phyloP scores from a whole-genome alignment of 2,329 filamentous ascomycete genomes.

The Pseudogymnoascus pannorum region DNA sequence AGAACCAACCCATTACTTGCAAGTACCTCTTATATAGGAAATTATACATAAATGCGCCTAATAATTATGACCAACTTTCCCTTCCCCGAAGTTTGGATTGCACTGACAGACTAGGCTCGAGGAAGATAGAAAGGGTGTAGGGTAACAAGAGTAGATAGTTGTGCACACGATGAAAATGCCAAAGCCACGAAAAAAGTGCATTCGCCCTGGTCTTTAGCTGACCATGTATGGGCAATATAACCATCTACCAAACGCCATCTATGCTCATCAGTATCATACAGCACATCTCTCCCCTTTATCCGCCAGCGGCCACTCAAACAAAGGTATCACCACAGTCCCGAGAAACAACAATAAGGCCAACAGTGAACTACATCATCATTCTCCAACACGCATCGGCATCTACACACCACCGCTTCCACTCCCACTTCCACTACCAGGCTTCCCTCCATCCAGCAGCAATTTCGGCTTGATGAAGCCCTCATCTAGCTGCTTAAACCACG shows the following conservation, averaged over 20 bases:
- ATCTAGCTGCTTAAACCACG: slow-evolving; percentile 85
- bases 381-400: neutral
- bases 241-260: slow-evolving; percentile 4
- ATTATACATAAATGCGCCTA: neutral
- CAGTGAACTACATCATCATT: neutral
- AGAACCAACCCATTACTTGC: neutral
- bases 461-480: slow-evolving; percentile 95
- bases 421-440: slow-evolving; percentile 9
- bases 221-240: neutral
- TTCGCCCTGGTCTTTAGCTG: neutral
- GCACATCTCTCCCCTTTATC: neutral
- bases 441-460: slow-evolving; percentile 66
- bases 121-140: neutral
- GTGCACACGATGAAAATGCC: neutral
- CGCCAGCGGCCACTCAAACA: slow-evolving; percentile 2
- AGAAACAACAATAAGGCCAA: neutral
- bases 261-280: slow-evolving; percentile 8
- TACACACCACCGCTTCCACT: neutral
- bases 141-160: neutral
- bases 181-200: neutral
- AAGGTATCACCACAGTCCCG: neutral
- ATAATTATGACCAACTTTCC: neutral
- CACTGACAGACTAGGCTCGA: neutral
- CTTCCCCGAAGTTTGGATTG: neutral
- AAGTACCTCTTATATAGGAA: neutral